Percentiles rank a stretch among this genome's conserved stretches.
Evolutionary conservation across 768 basidiomycete species (phyloP).

Genomic region (Lentinula raphanica): DNA sequence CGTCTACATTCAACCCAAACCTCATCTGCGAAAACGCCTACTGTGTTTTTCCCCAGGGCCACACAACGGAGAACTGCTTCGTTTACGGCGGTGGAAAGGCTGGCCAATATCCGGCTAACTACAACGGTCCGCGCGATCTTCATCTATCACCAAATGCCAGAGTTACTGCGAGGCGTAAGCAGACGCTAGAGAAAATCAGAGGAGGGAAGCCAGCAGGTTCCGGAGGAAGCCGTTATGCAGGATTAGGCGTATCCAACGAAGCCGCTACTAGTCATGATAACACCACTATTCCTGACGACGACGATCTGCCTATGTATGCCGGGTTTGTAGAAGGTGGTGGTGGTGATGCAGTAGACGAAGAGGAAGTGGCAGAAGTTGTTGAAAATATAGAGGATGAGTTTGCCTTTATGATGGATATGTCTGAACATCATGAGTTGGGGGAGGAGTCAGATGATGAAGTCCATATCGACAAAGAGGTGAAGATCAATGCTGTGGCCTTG

Average conservation of each 20-base stretch:
- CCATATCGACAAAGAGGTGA: slow-evolving; percentile 3
- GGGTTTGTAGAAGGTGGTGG: too few relatives aligned
- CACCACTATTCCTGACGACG: too few relatives aligned
- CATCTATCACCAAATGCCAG: slow-evolving; percentile 11
- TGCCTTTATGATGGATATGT: too few relatives aligned
- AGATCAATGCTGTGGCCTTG: neutral
- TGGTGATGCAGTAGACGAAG: too few relatives aligned
- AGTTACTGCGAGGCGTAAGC: slow-evolving; percentile 7
- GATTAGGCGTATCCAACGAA: too few relatives aligned
- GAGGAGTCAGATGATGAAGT: neutral
- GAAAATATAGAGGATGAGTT: too few relatives aligned
- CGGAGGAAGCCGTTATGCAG: neutral
- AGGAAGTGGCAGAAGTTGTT: too few relatives aligned
- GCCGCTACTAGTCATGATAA: too few relatives aligned
- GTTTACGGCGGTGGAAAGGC: slow-evolving; percentile 26
- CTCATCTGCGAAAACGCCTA: slow-evolving; percentile 12
- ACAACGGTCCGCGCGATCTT: slow-evolving; percentile 4
- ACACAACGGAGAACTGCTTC: slow-evolving; percentile 13
- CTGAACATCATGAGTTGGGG: too few relatives aligned
- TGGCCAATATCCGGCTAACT: slow-evolving; percentile 17
- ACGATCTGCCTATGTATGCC: too few relatives aligned
- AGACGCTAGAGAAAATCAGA: neutral
- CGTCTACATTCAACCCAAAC: neutral
- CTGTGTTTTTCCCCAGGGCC: slow-evolving; percentile 17
- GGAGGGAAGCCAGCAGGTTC: neutral